Percentiles rank a stretch among this genome's conserved stretches.
Conservation (phyloP, 768 basidiomycete genomes). For the Suillus placidus region DNA sequence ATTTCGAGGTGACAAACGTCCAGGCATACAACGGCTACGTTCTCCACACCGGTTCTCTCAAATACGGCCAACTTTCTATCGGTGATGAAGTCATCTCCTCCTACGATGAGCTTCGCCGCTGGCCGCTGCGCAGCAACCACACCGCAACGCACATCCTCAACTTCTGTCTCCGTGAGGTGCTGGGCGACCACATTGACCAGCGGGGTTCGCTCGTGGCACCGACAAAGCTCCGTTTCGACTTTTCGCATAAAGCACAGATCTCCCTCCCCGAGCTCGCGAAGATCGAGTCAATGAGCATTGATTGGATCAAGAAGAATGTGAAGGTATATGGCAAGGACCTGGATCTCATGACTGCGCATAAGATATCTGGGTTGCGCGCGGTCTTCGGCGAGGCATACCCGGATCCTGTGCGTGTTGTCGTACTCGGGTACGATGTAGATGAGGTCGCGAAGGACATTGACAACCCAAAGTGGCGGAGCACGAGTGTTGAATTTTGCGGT, state of each 20-base stretch:
- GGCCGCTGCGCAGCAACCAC: slow-evolving; percentile 97
- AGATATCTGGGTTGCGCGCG: slow-evolving; percentile 92
- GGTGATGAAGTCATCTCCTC: slow-evolving; percentile 85
- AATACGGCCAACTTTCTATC: slow-evolving; percentile 81
- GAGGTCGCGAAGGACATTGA: slow-evolving; percentile 84
- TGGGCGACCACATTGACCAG: slow-evolving; percentile 98
- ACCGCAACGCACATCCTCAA: slow-evolving; percentile 99
- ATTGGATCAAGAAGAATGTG: slow-evolving; percentile 91
- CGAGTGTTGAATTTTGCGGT: slow-evolving; percentile 97
- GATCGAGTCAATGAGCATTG: slow-evolving; percentile 82
- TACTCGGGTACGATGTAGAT: slow-evolving; percentile 84
- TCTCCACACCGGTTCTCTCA: slow-evolving; percentile 86
- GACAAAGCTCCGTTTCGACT: slow-evolving; percentile 95
- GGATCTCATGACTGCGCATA: slow-evolving; percentile 71
- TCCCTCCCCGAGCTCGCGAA: slow-evolving; percentile 71
- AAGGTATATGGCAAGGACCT: slow-evolving; percentile 89
- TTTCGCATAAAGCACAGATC: slow-evolving; percentile 93
- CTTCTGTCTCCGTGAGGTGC: slow-evolving; percentile 86
- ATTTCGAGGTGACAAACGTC: slow-evolving; percentile 93
- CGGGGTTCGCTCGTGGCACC: slow-evolving; percentile 97
- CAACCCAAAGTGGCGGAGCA: slow-evolving; percentile 88
- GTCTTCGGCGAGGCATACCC: slow-evolving; percentile 99
- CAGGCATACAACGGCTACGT: slow-evolving; percentile 97
- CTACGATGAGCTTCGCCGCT: slow-evolving; percentile 95
- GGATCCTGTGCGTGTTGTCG: slow-evolving; percentile 94